Conservation (phyloP, 2,329 filamentous ascomycete genomes). For the Apiospora saccharicola region DNA sequence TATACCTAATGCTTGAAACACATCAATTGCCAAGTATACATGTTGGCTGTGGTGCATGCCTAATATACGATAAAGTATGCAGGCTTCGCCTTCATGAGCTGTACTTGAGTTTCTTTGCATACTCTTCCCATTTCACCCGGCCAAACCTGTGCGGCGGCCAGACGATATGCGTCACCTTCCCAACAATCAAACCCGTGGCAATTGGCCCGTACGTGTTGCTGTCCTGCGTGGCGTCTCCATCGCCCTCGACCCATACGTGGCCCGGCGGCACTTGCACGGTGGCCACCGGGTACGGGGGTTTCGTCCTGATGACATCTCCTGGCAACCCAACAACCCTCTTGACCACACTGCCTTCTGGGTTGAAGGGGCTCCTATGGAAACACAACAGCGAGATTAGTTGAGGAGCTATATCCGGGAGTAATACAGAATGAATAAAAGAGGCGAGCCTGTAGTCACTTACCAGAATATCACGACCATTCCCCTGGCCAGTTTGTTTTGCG, state of each 20-base stretch:
- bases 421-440: not conserved
- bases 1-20: too few species aligned
- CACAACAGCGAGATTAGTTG: slow-evolving; percentile 27
- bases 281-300: slow-evolving; percentile 63
- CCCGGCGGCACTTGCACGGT: slow-evolving; percentile 75
- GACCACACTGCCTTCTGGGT: slow-evolving; percentile 73
- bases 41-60: not conserved
- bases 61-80: not conserved
- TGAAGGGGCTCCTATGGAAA: slow-evolving; percentile 69
- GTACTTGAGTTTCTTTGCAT: slow-evolving; percentile 41
- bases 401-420: slow-evolving; percentile 17
- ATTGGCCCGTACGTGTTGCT: slow-evolving; percentile 92
- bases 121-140: slow-evolving; percentile 64
- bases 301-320: slow-evolving; percentile 77
- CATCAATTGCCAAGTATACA: not conserved
- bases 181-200: slow-evolving; percentile 76
- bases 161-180: slow-evolving; percentile 75
- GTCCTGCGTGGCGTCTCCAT: slow-evolving; percentile 79
- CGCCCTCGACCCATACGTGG: slow-evolving; percentile 95
- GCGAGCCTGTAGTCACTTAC: slow-evolving; percentile 44
- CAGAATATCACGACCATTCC: slow-evolving; percentile 80
- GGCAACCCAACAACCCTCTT: slow-evolving; percentile 86
- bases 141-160: slow-evolving; percentile 71
- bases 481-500: slow-evolving; percentile 64
- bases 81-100: not conserved